These are phyloP conservation scores for Sicyos edulis DNA, from an alignment of 306 rosid genomes.

Conservation along the genomic window DNA sequence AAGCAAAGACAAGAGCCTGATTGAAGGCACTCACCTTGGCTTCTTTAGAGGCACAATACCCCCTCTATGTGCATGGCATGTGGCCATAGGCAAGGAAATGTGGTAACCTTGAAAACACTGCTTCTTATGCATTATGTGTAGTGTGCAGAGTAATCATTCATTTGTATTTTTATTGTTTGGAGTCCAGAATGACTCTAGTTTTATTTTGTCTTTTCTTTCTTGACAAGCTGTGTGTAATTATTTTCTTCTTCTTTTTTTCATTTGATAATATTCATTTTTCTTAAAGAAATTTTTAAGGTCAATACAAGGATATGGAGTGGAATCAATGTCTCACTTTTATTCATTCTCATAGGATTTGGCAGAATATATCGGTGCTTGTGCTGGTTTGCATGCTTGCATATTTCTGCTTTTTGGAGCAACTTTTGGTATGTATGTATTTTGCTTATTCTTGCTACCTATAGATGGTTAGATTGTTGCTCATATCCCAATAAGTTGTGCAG, in stretches of 20 bases:
- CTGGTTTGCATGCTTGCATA: slow-evolving; percentile 89
- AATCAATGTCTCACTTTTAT: slow-evolving; percentile 15
- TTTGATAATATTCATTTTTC: neutral
- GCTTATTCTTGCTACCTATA: slow-evolving; percentile 1
- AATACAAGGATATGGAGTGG: neutral
- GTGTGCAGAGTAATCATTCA: neutral
- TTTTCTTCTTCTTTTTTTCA: neutral
- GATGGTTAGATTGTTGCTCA: neutral
- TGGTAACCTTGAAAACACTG: too few species aligned
- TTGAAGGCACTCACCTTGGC: too few species aligned
- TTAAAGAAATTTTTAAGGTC: neutral
- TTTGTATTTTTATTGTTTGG: neutral
- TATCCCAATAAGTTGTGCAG: neutral
- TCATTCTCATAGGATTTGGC: slow-evolving; percentile 64
- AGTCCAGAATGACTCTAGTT: neutral
- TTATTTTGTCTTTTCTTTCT: neutral
- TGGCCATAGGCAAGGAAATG: too few species aligned
- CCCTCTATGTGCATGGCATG: too few species aligned
- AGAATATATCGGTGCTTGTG: slow-evolving; percentile 63
- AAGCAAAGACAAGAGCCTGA: too few species aligned
- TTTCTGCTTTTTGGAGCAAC: slow-evolving; percentile 91
- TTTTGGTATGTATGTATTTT: slow-evolving; percentile 54
- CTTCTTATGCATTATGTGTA: neutral
- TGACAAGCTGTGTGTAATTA: neutral
- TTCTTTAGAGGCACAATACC: too few species aligned